Evolutionary conservation across 495 filamentous ascomycete species (phyloP).

Genomic region (Niebla homalea): DNA sequence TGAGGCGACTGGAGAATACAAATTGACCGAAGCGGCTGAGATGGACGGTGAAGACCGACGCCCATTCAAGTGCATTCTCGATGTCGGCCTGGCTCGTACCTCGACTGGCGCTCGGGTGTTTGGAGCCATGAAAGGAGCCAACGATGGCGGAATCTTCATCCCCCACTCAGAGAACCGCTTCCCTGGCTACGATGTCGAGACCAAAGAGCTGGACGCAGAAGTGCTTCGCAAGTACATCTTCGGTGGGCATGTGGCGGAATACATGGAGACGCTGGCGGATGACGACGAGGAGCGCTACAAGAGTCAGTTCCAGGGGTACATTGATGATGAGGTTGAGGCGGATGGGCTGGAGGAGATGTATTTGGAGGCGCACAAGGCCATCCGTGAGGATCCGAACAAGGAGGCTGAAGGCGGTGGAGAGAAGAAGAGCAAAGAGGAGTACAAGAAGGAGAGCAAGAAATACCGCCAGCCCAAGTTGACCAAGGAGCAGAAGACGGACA

Average conservation of each 20-base stretch:
- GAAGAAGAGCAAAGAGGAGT: constrained; percentile 90
- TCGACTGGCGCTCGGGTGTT: constrained; percentile 98
- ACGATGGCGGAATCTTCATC: constrained; percentile 90
- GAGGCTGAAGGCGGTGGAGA: constrained; percentile 42
- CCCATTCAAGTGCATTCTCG: constrained; percentile 96
- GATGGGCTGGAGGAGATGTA: constrained; percentile 97
- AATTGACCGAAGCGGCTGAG: constrained; percentile 82
- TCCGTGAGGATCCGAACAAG: constrained; percentile 97
- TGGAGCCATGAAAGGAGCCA: constrained; percentile 99
- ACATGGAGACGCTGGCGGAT: constrained; percentile 99
- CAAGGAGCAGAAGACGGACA: constrained; percentile 62
- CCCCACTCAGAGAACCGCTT: constrained; percentile 99
- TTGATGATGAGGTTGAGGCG: constrained; percentile 90
- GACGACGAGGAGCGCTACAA: constrained; percentile 99
- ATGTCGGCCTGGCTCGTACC: constrained; percentile 92
- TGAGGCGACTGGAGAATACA: constrained; percentile 89
- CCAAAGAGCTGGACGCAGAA: constrained; percentile 94
- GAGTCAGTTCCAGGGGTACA: constrained; percentile 92
- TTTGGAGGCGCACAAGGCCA: constrained; percentile 83
- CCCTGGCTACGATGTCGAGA: constrained; percentile 94
- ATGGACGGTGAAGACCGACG: constrained; percentile 71
- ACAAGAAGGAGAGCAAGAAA: constrained; percentile 92
- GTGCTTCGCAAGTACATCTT: constrained; percentile 98
- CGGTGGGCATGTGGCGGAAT: constrained; percentile 95
- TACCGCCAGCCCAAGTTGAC: constrained; percentile 62